Conservation (phyloP, 768 basidiomycete genomes). For the Tulasnella sp. region DNA sequence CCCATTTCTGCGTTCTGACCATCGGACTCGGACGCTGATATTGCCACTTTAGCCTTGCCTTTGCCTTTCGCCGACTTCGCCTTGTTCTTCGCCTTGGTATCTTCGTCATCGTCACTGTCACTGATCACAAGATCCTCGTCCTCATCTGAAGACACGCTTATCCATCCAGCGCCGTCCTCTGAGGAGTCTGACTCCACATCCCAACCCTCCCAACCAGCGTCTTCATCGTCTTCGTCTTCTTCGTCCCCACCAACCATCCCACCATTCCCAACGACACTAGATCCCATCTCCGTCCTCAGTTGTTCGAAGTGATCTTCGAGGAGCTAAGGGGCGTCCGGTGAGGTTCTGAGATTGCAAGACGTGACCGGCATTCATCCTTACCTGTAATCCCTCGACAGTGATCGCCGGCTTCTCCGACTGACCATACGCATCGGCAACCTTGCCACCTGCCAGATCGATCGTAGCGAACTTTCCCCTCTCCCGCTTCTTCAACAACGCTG, state of each 20-base stretch:
- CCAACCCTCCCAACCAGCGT: constrained; percentile 80
- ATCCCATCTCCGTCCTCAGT: constrained; percentile 53
- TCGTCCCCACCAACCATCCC: constrained; percentile 20
- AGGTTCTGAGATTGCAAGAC: neutral
- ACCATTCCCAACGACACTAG: constrained; percentile 36
- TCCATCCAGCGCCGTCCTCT: constrained; percentile 62
- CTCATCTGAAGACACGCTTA: constrained; percentile 65
- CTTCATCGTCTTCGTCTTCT: constrained; percentile 47
- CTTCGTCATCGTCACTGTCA: constrained; percentile 72
- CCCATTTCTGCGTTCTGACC: constrained; percentile 19
- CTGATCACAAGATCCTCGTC: constrained; percentile 62
- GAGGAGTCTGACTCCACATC: constrained; percentile 67
- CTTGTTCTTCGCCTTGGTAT: constrained; percentile 21
- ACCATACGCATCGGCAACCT: constrained; percentile 60
- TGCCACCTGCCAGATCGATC: constrained; percentile 51
- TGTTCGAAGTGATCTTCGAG: constrained; percentile 77
- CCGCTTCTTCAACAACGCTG: constrained; percentile 76
- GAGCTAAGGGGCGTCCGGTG: constrained; percentile 39
- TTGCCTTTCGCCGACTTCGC: constrained; percentile 18
- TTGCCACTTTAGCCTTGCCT: constrained; percentile 19
- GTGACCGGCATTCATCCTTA: constrained; percentile 31
- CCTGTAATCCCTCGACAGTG: constrained; percentile 83
- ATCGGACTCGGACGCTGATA: neutral
- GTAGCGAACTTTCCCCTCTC: constrained; percentile 92
- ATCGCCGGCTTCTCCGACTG: constrained; percentile 61